Percentiles rank a stretch among this genome's conserved stretches.
Conservation (phyloP, 331 rosid genomes). For the Acacia concinna region DNA sequence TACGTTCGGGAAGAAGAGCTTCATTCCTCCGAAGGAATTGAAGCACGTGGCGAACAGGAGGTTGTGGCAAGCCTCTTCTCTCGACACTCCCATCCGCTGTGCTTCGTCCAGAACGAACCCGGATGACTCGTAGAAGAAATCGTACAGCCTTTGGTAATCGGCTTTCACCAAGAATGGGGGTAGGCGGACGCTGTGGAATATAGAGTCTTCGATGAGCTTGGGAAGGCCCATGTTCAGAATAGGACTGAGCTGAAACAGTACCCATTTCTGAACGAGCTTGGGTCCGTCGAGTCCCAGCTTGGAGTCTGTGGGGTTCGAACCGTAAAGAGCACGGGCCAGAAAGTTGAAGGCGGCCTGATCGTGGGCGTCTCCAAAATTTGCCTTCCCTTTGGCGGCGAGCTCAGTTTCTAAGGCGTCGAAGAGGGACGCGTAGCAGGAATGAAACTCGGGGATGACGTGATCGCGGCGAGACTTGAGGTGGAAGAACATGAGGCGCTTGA, state of each 20-base stretch:
- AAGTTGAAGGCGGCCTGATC: constrained; percentile 88
- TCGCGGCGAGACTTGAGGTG: constrained; percentile 63
- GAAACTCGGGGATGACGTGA: constrained; percentile 69
- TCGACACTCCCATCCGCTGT: constrained; percentile 57
- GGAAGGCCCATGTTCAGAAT: constrained; percentile 65
- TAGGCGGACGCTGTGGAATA: constrained; percentile 58
- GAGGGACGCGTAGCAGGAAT: constrained; percentile 46
- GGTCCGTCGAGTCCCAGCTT: constrained; percentile 69
- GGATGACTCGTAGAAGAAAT: constrained; percentile 65
- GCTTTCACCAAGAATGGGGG: constrained; percentile 58
- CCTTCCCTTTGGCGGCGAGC: constrained; percentile 54
- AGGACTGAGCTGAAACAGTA: constrained; percentile 63
- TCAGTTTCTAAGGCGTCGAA: constrained; percentile 57
- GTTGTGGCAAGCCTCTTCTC: constrained; percentile 94
- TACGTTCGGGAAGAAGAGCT: constrained; percentile 59
- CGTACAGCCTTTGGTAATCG: constrained; percentile 68
- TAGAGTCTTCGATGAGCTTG: constrained; percentile 53
- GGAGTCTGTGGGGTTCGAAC: constrained; percentile 50
- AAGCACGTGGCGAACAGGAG: constrained; percentile 84
- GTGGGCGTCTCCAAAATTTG: constrained; percentile 44
- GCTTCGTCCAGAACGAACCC: constrained; percentile 69
- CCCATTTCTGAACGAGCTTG: constrained; percentile 56
- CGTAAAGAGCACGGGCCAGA: constrained; percentile 54
- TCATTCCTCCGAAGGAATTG: constrained; percentile 83
- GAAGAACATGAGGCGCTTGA: constrained; percentile 64